Percentiles rank a stretch among this genome's conserved stretches.
phyloP scores from a whole-genome alignment of 257 asterid genomes.

The Solanum verrucosum region DNA sequence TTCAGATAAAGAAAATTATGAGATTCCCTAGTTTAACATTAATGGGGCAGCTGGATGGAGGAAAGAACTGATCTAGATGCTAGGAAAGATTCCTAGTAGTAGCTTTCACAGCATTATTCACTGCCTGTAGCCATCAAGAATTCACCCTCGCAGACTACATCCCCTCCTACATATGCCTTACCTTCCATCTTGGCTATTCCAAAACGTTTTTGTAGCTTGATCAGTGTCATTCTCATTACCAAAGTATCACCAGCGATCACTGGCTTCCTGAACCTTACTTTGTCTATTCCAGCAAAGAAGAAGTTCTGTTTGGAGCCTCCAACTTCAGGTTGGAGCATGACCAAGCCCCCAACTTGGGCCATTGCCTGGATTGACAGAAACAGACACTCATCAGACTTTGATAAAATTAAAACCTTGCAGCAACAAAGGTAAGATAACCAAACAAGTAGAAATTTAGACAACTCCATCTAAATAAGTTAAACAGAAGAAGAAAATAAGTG shows the following conservation, averaged over 20 bases:
- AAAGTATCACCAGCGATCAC: constrained; percentile 84
- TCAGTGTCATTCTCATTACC: constrained; percentile 80
- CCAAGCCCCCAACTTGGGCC: constrained; percentile 96
- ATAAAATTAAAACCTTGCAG: background rate
- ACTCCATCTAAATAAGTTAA: background rate
- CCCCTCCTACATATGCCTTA: constrained; percentile 86
- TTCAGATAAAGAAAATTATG: background rate
- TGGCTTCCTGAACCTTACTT: constrained; percentile 80
- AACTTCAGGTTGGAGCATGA: constrained; percentile 80
- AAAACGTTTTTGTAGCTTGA: constrained; percentile 73
- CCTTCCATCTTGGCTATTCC: constrained; percentile 95
- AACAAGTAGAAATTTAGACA: background rate
- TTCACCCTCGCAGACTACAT: constrained; percentile 86
- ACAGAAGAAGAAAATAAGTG: background rate
- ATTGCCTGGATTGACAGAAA: constrained; percentile 52
- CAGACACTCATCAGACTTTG: constrained; percentile 2
- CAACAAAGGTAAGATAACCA: background rate
- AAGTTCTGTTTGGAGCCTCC: constrained; percentile 73
- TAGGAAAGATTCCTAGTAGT: background rate
- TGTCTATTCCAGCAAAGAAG: constrained; percentile 87
- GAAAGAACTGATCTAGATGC: background rate
- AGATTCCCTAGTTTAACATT: background rate
- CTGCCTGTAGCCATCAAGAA: constrained; percentile 87
- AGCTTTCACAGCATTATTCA: constrained; percentile 4
- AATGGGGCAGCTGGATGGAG: background rate